These are phyloP conservation scores for Heliophila coronopifolia DNA, from an alignment of 441 rosid species.

Conservation along the genomic window DNA sequence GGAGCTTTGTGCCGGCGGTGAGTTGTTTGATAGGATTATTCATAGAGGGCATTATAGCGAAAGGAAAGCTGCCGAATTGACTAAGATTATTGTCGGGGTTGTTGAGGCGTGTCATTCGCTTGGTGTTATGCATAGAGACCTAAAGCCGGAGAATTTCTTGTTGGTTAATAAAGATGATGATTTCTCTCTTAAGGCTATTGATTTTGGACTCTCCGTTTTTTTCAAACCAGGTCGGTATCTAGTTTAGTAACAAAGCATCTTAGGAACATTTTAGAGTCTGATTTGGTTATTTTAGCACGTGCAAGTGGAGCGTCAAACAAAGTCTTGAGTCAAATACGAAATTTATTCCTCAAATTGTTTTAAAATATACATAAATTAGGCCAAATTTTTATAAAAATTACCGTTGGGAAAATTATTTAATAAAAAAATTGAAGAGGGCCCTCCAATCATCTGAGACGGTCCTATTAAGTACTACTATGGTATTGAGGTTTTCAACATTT, in stretches of 20 bases:
- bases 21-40: constrained; percentile 85
- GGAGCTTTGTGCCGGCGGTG: constrained; percentile 95
- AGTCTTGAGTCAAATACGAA: no score
- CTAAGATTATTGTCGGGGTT: constrained; percentile 83
- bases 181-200: constrained; percentile 94
- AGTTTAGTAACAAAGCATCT: constrained; percentile 2
- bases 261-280: background rate
- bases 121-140: constrained; percentile 93
- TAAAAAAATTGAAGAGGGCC: no score
- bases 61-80: constrained; percentile 90
- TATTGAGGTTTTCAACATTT: background rate
- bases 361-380: no score
- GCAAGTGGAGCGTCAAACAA: no score
- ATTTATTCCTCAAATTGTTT: no score
- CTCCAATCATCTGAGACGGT: no score
- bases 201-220: constrained; percentile 94
- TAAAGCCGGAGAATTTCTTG: constrained; percentile 94
- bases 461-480: background rate
- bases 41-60: constrained; percentile 92
- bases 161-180: constrained; percentile 93
- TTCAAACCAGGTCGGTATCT: constrained; percentile 73
- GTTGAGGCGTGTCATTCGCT: constrained; percentile 94
- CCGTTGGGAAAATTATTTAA: no score
- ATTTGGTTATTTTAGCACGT: no score
- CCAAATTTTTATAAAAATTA: no score